Conservation (phyloP, 305 asterid species). For the Solanum hybrid region DNA sequence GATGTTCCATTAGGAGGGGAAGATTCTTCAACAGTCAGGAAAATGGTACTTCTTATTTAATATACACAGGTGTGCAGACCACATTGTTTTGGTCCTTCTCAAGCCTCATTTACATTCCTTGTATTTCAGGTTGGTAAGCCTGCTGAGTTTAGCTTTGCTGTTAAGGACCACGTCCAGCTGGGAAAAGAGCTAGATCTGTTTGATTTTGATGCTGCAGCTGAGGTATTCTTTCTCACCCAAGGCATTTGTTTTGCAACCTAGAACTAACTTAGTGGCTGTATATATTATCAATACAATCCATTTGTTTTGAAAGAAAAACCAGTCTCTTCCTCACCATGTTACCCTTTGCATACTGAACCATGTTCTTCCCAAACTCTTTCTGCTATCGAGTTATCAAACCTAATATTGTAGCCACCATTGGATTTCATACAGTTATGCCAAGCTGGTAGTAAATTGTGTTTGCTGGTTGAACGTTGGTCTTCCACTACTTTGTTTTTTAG, state of each 20-base stretch:
- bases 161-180: constrained; percentile 87
- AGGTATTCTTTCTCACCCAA: constrained; percentile 48
- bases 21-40: constrained; percentile 61
- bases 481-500: not conserved
- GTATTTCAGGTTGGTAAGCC: constrained; percentile 61
- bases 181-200: constrained; percentile 80
- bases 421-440: not conserved
- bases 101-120: not conserved
- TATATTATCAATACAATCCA: not conserved
- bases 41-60: constrained; percentile 35
- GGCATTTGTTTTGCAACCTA: constrained; percentile 13
- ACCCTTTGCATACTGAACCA: not conserved
- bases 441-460: not conserved
- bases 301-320: not conserved
- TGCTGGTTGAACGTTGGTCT: not conserved
- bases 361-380: not conserved
- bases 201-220: constrained; percentile 94
- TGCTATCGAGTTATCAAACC: not conserved
- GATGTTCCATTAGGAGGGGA: constrained; percentile 84
- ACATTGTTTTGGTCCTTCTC: not conserved
- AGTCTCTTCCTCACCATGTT: not conserved
- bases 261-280: not conserved
- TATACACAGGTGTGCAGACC: not conserved
- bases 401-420: not conserved
- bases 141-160: constrained; percentile 58